Evolutionary conservation across 2,329 filamentous ascomycete species (phyloP), one percentile per base, ranked within the genome.

Genomic region (Fragosphaeria purpurea): DNA sequence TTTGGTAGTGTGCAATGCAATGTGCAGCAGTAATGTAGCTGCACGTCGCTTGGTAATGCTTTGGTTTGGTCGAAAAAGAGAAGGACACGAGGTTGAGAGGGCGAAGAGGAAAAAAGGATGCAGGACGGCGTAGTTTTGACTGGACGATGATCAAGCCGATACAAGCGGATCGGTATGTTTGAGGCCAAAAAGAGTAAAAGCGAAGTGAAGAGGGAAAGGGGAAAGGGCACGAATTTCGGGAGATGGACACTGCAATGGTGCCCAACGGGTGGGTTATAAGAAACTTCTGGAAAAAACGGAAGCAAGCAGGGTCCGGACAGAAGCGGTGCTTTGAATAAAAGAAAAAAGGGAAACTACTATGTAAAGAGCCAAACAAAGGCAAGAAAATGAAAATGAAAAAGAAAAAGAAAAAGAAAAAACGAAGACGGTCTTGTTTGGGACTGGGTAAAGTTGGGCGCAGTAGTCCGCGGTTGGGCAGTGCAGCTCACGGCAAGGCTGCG

Each of bases 111-210:
- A 47, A 47, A 47, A 40, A 39, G 41, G 46, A 44, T 51, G 52
- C 52, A 51, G 60, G 62, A 59, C 55, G 60, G 55, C 62, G 63
- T 60, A 62, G 61, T 62, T 64, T 62, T 62, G 61, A 64, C 60
- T 52, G 56, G 51, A 44, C 46, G 48, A 51, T 8, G 32, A 33
- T 30, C 37, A 35, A 49, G n/a, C 22, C 38, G 33, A 46, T 37
- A 42, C 38, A 33, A 32, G 31, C 38, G 35, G 45, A 39, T 12
- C 22, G 32, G 33, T 7, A 43, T 42, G 44, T 45, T 22, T 35
- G 11, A n/a, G 30, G 11, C 5, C n/a, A 22, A 35, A 44, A 33
- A 11, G 42, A 44, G 35, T 9, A 34, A 34, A 33, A 33, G 42
- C 30, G 12, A 38, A 11, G n/a, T 37, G 5, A 33, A 48, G 13